phyloP scores from a whole-genome alignment of 352 stramenopile species.

The Phytophthora brassicae region DNA sequence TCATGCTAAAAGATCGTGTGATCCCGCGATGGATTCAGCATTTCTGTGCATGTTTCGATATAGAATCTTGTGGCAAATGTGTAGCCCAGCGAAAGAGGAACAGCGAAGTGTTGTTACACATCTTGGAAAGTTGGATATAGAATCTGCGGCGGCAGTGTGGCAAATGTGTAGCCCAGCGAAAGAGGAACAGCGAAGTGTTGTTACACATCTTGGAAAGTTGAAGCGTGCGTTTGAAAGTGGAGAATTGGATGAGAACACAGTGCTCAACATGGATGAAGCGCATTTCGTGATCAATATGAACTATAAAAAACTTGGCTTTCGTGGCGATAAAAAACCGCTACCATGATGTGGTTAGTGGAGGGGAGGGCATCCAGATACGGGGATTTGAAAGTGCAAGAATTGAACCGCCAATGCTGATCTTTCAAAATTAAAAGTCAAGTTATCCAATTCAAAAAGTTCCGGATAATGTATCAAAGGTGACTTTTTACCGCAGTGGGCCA shows the following conservation, averaged over 20 bases:
- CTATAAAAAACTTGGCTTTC: background rate
- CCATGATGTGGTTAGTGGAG: background rate
- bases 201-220: background rate
- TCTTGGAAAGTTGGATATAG: background rate
- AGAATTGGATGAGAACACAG: background rate
- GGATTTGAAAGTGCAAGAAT: background rate
- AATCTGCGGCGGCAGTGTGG: no score
- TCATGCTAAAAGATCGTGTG: background rate
- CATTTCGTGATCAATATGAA: slow-evolving; percentile 9
- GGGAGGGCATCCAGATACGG: background rate
- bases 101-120: background rate
- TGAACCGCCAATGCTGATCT: background rate
- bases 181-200: background rate
- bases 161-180: background rate
- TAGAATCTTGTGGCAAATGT: no score
- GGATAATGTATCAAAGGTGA: background rate
- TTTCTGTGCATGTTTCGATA: no score
- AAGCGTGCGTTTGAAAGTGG: slow-evolving; percentile 1
- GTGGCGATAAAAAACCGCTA: slow-evolving; percentile 1
- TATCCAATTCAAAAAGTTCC: background rate
- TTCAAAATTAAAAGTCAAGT: background rate
- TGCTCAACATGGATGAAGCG: slow-evolving; percentile 3
- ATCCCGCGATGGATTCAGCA: no score
- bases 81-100: background rate
- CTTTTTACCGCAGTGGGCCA: background rate